Percentiles rank a stretch among this genome's conserved stretches.
Evolutionary conservation across 371 early-diverging fungal species (phyloP).

Genomic region (Mortierella sp.): DNA sequence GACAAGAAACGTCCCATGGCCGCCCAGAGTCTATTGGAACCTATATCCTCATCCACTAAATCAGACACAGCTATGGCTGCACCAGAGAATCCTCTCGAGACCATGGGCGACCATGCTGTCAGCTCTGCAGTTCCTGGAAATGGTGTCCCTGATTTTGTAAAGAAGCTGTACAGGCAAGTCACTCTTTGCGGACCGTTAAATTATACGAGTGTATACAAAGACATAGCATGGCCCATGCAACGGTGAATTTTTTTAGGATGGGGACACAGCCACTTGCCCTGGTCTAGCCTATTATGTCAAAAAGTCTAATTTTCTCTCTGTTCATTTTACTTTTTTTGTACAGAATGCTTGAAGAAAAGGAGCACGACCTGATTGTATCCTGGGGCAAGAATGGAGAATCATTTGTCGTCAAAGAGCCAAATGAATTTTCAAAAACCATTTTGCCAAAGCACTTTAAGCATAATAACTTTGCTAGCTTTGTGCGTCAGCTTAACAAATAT

Average conservation of each 20-base stretch:
- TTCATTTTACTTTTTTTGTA: slow-evolving; percentile 10
- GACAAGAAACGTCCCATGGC: slow-evolving; percentile 47
- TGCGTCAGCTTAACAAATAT: slow-evolving; percentile 97
- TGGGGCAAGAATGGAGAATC: slow-evolving; percentile 87
- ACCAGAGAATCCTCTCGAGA: neutral
- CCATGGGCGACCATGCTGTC: slow-evolving; percentile 2
- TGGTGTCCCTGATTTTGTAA: slow-evolving; percentile 69
- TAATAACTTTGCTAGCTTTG: slow-evolving; percentile 94
- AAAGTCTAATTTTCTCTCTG: neutral
- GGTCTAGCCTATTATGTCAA: neutral
- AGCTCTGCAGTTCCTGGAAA: slow-evolving; percentile 17
- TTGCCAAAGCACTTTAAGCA: slow-evolving; percentile 93
- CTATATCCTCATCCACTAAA: neutral
- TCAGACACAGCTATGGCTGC: neutral
- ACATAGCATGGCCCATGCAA: neutral
- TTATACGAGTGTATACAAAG: neutral
- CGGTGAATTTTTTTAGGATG: neutral
- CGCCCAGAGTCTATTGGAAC: slow-evolving; percentile 11
- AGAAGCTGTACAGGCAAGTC: slow-evolving; percentile 64
- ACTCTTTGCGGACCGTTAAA: neutral
- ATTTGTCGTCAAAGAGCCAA: slow-evolving; percentile 87
- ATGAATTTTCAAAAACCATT: slow-evolving; percentile 78
- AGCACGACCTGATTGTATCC: slow-evolving; percentile 69
- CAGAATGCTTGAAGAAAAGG: slow-evolving; percentile 78
- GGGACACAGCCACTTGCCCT: slow-evolving; percentile 6